These are phyloP conservation scores for Syzygium syzygioides DNA, from an alignment of 441 rosid genomes.

Conservation along the genomic window DNA sequence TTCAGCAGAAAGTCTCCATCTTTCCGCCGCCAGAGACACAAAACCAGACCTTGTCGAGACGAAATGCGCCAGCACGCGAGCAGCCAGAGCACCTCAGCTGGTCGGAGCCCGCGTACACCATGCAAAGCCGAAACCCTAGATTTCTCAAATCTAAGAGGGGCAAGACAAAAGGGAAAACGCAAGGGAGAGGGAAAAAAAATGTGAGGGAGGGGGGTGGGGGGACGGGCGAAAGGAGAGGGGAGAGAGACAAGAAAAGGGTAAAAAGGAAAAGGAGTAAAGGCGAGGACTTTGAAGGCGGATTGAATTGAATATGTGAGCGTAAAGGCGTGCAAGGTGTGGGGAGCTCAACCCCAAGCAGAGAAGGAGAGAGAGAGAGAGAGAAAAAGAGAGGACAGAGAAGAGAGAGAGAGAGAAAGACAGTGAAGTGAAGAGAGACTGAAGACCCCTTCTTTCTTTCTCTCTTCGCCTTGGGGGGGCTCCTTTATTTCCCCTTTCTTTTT, in stretches of 20 bases:
- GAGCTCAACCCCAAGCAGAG: conserved; percentile 2
- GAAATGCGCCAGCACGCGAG: background rate
- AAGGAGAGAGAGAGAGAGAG: background rate
- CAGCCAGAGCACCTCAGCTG: background rate
- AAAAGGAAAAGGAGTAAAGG: background rate
- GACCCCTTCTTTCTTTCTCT: conserved; percentile 13
- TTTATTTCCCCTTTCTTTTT: background rate
- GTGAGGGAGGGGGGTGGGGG: background rate
- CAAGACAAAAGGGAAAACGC: background rate
- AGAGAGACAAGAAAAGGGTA: background rate
- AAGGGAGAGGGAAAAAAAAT: background rate
- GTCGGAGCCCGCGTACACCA: background rate
- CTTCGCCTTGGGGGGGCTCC: background rate
- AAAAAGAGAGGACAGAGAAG: conserved; percentile 13
- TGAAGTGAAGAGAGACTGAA: conserved; percentile 20
- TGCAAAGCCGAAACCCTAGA: background rate
- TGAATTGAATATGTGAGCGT: conserved; percentile 1
- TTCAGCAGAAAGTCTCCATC: background rate
- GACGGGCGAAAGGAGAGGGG: background rate
- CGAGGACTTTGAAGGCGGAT: background rate
- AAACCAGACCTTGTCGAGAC: background rate
- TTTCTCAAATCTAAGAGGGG: conserved; percentile 3
- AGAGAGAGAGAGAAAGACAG: conserved; percentile 13
- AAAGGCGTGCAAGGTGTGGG: background rate
- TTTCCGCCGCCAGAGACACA: background rate